Percentiles rank a stretch among this genome's conserved stretches.
These are phyloP conservation scores for Penicillium verrucosum DNA, from an alignment of 2,329 filamentous ascomycete species.

Conservation along the genomic window DNA sequence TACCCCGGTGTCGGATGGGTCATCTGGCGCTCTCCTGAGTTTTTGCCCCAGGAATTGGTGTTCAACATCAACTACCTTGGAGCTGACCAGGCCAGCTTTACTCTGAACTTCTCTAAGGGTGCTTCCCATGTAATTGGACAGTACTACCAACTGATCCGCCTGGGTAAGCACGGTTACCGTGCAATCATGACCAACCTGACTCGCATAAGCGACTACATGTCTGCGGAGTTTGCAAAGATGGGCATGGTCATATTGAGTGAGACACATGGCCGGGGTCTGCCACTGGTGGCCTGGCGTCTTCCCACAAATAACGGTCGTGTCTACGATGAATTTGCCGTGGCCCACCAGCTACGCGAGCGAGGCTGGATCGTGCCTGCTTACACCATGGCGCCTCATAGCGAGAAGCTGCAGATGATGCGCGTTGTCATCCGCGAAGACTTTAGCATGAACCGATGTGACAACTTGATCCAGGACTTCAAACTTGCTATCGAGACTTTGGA, in stretches of 20 bases:
- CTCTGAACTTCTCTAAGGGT: conserved; percentile 94
- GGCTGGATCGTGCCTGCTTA: conserved; percentile 96
- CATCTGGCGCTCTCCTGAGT: conserved; percentile 80
- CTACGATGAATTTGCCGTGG: conserved; percentile 74
- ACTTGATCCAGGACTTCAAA: conserved; percentile 74
- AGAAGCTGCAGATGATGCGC: conserved; percentile 82
- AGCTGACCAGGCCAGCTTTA: conserved; percentile 92
- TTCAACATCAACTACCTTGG: conserved; percentile 99
- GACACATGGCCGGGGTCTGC: conserved; percentile 71
- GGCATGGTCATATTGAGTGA: conserved; percentile 89
- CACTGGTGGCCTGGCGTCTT: conserved; percentile 85
- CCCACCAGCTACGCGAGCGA: conserved; percentile 79
- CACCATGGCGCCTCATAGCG: conserved; percentile 89
- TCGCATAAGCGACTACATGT: conserved; percentile 82
- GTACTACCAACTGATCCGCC: conserved; percentile 94
- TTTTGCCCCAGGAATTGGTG: conserved; percentile 82
- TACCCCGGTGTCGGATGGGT: conserved; percentile 96
- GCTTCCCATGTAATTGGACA: conserved; percentile 93
- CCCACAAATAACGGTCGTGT: conserved; percentile 53
- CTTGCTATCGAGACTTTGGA: conserved; percentile 69
- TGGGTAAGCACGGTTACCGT: conserved; percentile 88
- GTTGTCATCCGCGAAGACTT: conserved; percentile 94
- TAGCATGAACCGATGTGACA: conserved; percentile 74
- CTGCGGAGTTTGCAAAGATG: conserved; percentile 66
- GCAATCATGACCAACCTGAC: conserved; percentile 94